Evolutionary conservation across 768 basidiomycete species (phyloP), one percentile per base, ranked within the genome.

Genomic region (Dioszegia hungarica): DNA sequence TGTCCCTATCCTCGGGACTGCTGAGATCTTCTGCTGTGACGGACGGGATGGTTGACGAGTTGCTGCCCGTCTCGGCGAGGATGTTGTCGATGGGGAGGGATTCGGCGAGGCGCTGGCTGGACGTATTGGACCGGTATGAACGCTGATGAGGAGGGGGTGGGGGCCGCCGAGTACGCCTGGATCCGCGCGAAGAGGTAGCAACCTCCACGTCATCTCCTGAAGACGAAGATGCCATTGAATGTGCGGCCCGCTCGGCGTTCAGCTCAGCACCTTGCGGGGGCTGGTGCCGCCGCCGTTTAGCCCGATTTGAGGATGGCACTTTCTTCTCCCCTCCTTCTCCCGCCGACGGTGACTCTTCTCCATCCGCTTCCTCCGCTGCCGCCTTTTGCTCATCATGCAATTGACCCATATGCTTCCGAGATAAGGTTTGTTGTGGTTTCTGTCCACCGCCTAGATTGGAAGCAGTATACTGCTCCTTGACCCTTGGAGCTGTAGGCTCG

Each of bases 31-130:
- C 19, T 11, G 24, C 28, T 29, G 52, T 24, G 6, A 65, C 68
- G 3, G 60, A 50, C 3, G 46, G 40, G 22, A 59, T 61, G 19
- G 61, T 48, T 12, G 67, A 56, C 1, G 59, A 40, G 25, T 55
- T 58, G 19, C 61, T 58, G 5, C 56, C 61, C 6, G 59, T 51
- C 6, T 65, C 63, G 11, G 57, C 43, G 5, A 68, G 39, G 5
- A 51, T 51, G 14, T 43, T 36, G 24, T 57, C 62, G 8, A 61
- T 15, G 3, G 54, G 50, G 4, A 33, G 33, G 17, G 53, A 31
- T 3, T 40, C 52, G 19, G 28, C 33, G 11, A 36, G 19, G 20
- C 39, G 48, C 15, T 25, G 11, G 29, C 5, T 15, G 40, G 38
- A 24, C 20, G 47, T n/a, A n/a, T n/a, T n/a, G n/a, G n/a, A n/a